Percentiles rank a stretch among this genome's conserved stretches.
Conservation (phyloP, 148 eudicot species). For the Amaranthus palmeri region DNA sequence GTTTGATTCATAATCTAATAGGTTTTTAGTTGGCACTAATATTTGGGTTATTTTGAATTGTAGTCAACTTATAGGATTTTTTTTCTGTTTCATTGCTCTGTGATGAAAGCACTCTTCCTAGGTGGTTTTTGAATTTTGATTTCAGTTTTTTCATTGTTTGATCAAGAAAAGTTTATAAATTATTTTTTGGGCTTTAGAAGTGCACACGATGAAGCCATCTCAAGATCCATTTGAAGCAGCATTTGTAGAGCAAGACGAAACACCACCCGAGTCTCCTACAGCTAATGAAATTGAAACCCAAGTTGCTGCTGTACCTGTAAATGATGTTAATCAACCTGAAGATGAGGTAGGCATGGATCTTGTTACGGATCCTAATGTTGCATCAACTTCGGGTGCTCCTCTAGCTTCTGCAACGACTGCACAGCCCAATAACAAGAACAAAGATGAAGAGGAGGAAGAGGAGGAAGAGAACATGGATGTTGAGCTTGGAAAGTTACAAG, state of each 20-base stretch:
- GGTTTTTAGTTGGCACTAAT: no score
- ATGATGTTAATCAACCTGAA: constrained; percentile 30
- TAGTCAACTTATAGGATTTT: no score
- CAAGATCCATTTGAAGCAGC: constrained; percentile 95
- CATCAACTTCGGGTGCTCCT: constrained; percentile 36
- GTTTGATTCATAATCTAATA: no score
- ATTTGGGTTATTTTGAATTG: no score
- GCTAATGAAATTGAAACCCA: constrained; percentile 47
- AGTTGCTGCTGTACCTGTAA: constrained; percentile 25
- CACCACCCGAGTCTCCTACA: constrained; percentile 75
- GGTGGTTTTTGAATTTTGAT: no score
- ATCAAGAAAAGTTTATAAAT: no score
- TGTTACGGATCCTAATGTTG: constrained; percentile 18
- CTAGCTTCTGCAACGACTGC: constrained; percentile 23
- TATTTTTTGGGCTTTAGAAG: no score
- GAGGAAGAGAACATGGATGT: constrained; percentile 92
- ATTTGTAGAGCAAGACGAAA: constrained; percentile 67
- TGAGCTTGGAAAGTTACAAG: constrained; percentile 52
- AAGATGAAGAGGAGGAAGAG: constrained; percentile 76
- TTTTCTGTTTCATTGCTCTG: no score
- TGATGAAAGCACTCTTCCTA: no score
- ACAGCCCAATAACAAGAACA: constrained; percentile 34
- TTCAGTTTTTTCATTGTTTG: no score
- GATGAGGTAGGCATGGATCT: constrained; percentile 29
- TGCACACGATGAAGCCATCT: constrained; percentile 49